Evolutionary conservation across 2,329 filamentous ascomycete genomes (phyloP), one percentile per base, ranked within the genome.

Genomic region (Neophaeococcomyces mojaviensis): DNA sequence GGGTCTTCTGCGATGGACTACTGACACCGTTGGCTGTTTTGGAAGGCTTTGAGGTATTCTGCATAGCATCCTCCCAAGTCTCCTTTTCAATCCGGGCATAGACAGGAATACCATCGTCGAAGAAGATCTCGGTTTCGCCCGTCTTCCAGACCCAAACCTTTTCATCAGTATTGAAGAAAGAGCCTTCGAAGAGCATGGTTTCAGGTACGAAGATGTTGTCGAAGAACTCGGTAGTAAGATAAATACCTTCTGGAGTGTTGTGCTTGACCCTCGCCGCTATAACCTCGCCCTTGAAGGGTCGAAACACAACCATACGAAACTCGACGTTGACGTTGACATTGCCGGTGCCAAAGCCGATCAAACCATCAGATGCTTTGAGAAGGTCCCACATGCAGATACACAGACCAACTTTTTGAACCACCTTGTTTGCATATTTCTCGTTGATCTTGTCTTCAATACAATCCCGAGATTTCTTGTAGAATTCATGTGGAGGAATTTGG

Each of bases 371-470:
- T 0, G 88, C 81, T 68, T 85, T 86, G 4, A 94, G 70, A 10
- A 98, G 72, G 62, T 97, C 92, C 69, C 92, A 96, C 58, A 98
- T 79, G 61, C 86, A 90, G 56, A 98, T 84, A 61, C 88, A 96
- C 3, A 98, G 81, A 9, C 92, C 92, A 49, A 97, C 82, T 61
- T 92, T 92, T 63, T 95, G 90, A 51, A 98, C 88, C 18, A 88
- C 85, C 77, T 90, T 92, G 69, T 98, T 96, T 49, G 90, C 82
- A 66, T 96, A 98, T 68, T 98, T 98, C 53, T 82, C 77, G 64
- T 98, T 97, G 69, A 98, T 92, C 59, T 92, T 92, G 69, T 98
- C 89, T 67, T 96, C 88, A 53, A 98, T 87, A 1, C 88, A 88
- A 52, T 88, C 78, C 26, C 80, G 77, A 60, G 86, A 94, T 50